A percentile compares a stretch with the other conserved stretches of the same genome.
Conservation (phyloP, 2,329 filamentous ascomycete genomes). For the Talaromyces piceae region DNA sequence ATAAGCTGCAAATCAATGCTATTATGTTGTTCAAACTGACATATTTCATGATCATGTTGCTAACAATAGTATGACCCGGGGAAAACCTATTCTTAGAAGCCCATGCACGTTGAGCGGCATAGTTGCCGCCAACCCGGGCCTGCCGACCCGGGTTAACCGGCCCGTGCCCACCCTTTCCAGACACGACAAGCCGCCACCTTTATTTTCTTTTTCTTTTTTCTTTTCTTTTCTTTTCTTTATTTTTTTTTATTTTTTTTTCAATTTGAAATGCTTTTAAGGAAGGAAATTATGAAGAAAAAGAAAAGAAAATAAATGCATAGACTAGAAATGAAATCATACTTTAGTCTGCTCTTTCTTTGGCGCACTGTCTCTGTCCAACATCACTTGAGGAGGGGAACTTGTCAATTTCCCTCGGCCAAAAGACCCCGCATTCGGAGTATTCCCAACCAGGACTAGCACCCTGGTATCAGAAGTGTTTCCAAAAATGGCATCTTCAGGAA, state of each 20-base stretch:
- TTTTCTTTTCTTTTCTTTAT: no score
- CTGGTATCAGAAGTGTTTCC: constrained; percentile 1
- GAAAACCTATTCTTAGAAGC: background rate
- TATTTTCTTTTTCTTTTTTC: no score
- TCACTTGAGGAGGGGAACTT: no score
- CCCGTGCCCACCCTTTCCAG: background rate
- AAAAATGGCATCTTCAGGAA: constrained; percentile 12
- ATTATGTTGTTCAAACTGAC: background rate
- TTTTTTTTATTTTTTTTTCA: no score
- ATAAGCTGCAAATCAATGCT: background rate
- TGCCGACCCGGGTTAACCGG: background rate
- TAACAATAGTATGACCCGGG: background rate
- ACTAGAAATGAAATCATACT: no score
- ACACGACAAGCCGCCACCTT: no score
- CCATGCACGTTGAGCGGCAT: background rate
- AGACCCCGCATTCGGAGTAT: background rate
- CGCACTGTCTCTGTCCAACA: no score
- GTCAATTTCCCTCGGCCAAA: no score
- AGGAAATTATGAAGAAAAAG: no score
- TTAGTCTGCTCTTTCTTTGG: no score
- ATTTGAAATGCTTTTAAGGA: no score
- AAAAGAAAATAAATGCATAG: no score
- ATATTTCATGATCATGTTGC: background rate
- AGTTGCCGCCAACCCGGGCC: background rate
- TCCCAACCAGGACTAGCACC: background rate